A percentile compares a stretch with the other conserved stretches of the same genome.
These are phyloP conservation scores for Saccharomyces hybrid DNA, from an alignment of 1,139 yeast genomes.

Conservation along the genomic window DNA sequence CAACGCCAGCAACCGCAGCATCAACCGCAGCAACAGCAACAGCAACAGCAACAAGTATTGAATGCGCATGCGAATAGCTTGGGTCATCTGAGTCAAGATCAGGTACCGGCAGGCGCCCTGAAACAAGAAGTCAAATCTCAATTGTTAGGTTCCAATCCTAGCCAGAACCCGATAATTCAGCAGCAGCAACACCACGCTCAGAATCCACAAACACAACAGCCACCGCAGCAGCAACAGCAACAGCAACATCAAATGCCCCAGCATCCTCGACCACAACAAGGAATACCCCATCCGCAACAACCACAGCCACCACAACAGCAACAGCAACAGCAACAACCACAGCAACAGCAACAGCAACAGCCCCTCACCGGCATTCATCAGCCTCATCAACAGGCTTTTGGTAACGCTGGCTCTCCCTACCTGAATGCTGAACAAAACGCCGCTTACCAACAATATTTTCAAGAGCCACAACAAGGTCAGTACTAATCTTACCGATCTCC, in stretches of 20 bases:
- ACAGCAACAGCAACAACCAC: too few relatives aligned
- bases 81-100: background rate
- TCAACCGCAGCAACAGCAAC: slow-evolving; percentile 9
- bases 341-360: too few relatives aligned
- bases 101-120: background rate
- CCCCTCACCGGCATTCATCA: slow-evolving; percentile 28
- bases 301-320: slow-evolving; percentile 11
- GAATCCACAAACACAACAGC: background rate
- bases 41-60: slow-evolving; percentile 10
- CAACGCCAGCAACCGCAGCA: slow-evolving; percentile 7
- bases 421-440: slow-evolving; percentile 44
- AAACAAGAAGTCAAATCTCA: background rate
- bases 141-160: background rate
- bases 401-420: slow-evolving; percentile 36
- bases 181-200: slow-evolving; percentile 9
- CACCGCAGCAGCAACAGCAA: slow-evolving; percentile 16
- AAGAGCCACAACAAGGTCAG: slow-evolving; percentile 42
- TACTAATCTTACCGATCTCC: slow-evolving; percentile 15
- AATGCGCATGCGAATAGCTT: background rate
- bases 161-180: slow-evolving; percentile 3
- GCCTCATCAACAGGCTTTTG: slow-evolving; percentile 2
- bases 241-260: slow-evolving; percentile 34
- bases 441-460: slow-evolving; percentile 54
- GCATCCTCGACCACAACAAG: slow-evolving; percentile 17
- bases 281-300: slow-evolving; percentile 12